Evolutionary conservation across 495 filamentous ascomycete genomes (phyloP), one percentile per base, ranked within the genome.

Genomic region (Staphylotrichum longicolle): DNA sequence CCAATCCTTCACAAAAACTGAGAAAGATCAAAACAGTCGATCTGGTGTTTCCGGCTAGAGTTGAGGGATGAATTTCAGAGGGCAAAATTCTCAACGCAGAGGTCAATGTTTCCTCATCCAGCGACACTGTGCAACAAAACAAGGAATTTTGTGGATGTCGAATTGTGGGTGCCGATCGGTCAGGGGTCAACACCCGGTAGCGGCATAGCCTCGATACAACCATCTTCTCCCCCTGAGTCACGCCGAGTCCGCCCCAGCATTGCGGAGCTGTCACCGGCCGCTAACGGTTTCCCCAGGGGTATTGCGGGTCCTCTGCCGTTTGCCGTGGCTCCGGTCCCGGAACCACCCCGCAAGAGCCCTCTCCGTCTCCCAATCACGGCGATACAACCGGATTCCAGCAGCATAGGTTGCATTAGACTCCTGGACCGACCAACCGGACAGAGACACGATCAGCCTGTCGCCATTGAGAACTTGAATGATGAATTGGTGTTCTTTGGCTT

Each of bases 211-310:
- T 39, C 49, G 34, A 15, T 54, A 54, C 6, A 9, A 8, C 32
- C 12, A 54, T 61, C 6, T 5, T 12, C 32, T 39, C 10, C 58
- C 42, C 50, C 58, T 54, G 58, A 61, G 58, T 61, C 58, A 61
- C 58, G 50, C 58, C 58, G 58, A 11, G 4, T 10, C 37, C 2
- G 10, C 27, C 57, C 33, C 45, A 2, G 34, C 10, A 10, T 39
- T 48, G 30, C 41, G 35, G 45, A 58, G 32, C 46, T 14, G 15
- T 14, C 30, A 30, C 27, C 44, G 37, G 47, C 57, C 57, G 57
- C 35, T 59, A 41, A 35, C 57, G 46, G 56, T 7, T 20, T 47
- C 20, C 12, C 39, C 52, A 41, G 9, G 53, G 53, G 27, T 11
- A 2, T 15, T 56, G 40, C 35, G 27, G 30, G 41, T n/a, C 53